phyloP scores from a whole-genome alignment of 2,329 filamentous ascomycete species.

The Curvularia lunata region DNA sequence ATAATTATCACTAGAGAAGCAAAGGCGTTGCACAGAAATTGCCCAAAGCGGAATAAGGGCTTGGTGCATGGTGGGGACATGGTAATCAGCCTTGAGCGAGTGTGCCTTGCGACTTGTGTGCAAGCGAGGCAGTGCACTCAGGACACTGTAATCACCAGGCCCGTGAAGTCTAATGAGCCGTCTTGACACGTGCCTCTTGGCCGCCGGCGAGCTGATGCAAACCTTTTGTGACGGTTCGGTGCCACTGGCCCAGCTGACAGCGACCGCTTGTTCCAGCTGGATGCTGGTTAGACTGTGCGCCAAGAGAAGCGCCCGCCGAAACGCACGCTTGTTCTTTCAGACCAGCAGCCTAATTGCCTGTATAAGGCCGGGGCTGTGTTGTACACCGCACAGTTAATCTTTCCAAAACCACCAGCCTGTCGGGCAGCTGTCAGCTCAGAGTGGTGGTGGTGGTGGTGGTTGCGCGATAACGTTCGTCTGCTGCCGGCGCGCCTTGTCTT shows the following conservation, averaged over 20 bases:
- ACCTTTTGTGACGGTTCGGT: constrained; percentile 23
- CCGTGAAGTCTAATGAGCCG: constrained; percentile 9
- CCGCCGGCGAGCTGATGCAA: constrained; percentile 12
- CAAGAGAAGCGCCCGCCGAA: constrained; percentile 12
- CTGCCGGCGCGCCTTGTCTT: constrained; percentile 2
- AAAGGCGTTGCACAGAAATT: constrained; percentile 18
- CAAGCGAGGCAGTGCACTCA: constrained; percentile 30
- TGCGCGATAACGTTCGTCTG: constrained; percentile 12
- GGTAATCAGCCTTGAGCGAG: constrained; percentile 34
- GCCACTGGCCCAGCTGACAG: constrained; percentile 7
- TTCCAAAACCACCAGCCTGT: neutral
- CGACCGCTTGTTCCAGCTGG: constrained; percentile 14
- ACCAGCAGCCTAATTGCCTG: constrained; percentile 3
- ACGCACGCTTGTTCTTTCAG: constrained; percentile 4
- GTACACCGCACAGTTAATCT: constrained; percentile 9
- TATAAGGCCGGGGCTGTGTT: constrained; percentile 25
- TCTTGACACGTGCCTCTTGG: constrained; percentile 12
- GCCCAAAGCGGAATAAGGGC: constrained; percentile 15
- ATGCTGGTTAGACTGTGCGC: constrained; percentile 5
- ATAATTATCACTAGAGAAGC: constrained; percentile 14
- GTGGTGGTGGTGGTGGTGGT: neutral
- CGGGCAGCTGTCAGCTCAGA: too few species aligned
- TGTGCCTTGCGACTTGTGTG: constrained; percentile 33
- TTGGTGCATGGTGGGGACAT: constrained; percentile 13
- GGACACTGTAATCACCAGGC: constrained; percentile 3